phyloP scores from a whole-genome alignment of 768 basidiomycete species.

The Kwoniella bestiolae region DNA sequence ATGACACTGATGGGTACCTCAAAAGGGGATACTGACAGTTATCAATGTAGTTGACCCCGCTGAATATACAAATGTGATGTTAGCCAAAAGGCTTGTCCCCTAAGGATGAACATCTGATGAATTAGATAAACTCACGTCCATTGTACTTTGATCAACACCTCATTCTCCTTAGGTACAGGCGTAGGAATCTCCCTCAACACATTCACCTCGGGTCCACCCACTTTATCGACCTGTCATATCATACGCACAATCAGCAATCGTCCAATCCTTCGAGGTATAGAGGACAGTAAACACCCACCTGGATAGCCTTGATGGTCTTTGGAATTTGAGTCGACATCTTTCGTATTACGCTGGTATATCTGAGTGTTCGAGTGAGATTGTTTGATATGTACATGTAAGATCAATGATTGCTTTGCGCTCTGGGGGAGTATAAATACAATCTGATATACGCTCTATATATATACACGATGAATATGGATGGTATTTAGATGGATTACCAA shows the following conservation, averaged over 20 bases:
- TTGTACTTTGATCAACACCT: conserved; percentile 59
- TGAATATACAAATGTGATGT: conserved; percentile 6
- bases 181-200: conserved; percentile 64
- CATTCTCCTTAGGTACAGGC: conserved; percentile 66
- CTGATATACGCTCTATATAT: too few species aligned
- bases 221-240: conserved; percentile 64
- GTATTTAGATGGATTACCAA: too few species aligned
- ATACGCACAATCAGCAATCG: not conserved
- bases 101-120: too few species aligned
- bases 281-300: conserved; percentile 22
- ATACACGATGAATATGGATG: too few species aligned
- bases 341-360: not conserved
- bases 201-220: conserved; percentile 73
- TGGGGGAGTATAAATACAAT: too few species aligned
- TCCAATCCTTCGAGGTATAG: not conserved
- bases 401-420: too few species aligned
- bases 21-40: conserved; percentile 33
- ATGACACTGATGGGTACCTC: not conserved
- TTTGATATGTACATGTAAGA: not conserved
- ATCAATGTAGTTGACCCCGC: conserved; percentile 73
- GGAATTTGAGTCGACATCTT: conserved; percentile 43
- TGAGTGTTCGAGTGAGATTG: not conserved
- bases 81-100: not conserved
- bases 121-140: conserved; percentile 31
- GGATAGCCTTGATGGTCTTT: conserved; percentile 70